phyloP scores from a whole-genome alignment of 176 grass and related monocot genomes.

The Paspalum notatum region DNA sequence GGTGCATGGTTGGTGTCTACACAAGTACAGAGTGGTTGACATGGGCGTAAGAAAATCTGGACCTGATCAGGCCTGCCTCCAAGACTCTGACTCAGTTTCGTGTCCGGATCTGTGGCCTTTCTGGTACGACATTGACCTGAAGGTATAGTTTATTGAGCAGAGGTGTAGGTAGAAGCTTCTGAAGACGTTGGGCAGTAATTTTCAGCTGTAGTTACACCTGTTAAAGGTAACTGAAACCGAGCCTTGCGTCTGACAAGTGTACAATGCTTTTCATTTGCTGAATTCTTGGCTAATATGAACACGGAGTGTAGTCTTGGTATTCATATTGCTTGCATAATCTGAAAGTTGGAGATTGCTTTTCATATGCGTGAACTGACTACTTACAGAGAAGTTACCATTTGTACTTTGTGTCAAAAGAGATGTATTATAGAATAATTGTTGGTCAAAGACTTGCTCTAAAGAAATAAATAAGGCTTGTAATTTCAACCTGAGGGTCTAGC shows the following conservation, averaged over 20 bases:
- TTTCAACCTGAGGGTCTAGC: not conserved
- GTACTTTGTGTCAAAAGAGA: no score
- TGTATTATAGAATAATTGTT: no score
- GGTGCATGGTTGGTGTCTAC: slow-evolving; percentile 40
- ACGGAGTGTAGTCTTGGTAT: not conserved
- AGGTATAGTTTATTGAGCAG: slow-evolving; percentile 2
- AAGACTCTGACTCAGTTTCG: slow-evolving; percentile 27
- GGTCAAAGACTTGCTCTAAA: no score
- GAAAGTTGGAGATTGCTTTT: not conserved
- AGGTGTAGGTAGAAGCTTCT: not conserved
- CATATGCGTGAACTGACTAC: not conserved
- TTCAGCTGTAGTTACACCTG: slow-evolving; percentile 36
- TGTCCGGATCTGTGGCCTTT: slow-evolving; percentile 32
- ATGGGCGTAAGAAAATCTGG: slow-evolving; percentile 21
- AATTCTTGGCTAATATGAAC: not conserved
- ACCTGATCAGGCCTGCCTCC: slow-evolving; percentile 35
- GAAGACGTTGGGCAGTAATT: slow-evolving; percentile 39
- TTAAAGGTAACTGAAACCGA: slow-evolving; percentile 3
- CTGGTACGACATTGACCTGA: slow-evolving; percentile 28
- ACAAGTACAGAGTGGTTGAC: slow-evolving; percentile 45
- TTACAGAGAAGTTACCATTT: not conserved
- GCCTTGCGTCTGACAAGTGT: slow-evolving; percentile 11
- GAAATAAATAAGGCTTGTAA: no score
- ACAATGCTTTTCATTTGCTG: slow-evolving; percentile 26
- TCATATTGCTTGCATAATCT: slow-evolving; percentile 10